Evolutionary conservation across 306 rosid species (phyloP).

Genomic region (Castanea mollissima): DNA sequence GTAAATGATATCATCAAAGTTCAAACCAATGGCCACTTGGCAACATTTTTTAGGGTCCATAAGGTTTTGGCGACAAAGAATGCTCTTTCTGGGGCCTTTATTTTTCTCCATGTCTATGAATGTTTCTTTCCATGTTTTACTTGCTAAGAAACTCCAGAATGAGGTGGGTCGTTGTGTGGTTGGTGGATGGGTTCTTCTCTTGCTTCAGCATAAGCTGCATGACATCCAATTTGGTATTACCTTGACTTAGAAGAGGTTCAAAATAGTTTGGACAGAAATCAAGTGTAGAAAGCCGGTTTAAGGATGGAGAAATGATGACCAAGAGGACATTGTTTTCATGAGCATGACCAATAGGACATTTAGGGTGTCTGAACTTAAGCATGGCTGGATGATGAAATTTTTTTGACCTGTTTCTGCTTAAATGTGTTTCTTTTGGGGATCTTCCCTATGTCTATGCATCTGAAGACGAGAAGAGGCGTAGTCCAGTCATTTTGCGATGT

Average conservation of each 20-base stretch:
- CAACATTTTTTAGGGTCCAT: no score
- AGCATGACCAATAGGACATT: not conserved
- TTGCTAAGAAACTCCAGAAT: no score
- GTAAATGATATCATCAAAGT: no score
- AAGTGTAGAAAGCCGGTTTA: not conserved
- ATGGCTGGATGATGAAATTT: not conserved
- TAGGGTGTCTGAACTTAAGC: not conserved
- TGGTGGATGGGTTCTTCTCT: not conserved
- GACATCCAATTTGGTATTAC: not conserved
- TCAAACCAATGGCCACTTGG: no score
- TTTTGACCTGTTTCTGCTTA: not conserved
- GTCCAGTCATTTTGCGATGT: not conserved
- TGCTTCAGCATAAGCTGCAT: not conserved
- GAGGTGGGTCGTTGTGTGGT: no score
- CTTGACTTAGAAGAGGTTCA: not conserved
- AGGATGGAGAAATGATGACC: not conserved
- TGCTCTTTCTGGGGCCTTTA: no score
- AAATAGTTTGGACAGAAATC: not conserved
- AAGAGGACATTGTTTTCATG: not conserved
- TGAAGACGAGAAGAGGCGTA: not conserved
- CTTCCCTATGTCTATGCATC: not conserved
- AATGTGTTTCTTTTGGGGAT: not conserved
- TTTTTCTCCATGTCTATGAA: no score
- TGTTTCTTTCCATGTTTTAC: no score
- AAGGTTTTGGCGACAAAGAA: no score